Percentiles rank a stretch among this genome's conserved stretches.
Conservation (phyloP, 768 basidiomycete species). For the Suillus discolor region DNA sequence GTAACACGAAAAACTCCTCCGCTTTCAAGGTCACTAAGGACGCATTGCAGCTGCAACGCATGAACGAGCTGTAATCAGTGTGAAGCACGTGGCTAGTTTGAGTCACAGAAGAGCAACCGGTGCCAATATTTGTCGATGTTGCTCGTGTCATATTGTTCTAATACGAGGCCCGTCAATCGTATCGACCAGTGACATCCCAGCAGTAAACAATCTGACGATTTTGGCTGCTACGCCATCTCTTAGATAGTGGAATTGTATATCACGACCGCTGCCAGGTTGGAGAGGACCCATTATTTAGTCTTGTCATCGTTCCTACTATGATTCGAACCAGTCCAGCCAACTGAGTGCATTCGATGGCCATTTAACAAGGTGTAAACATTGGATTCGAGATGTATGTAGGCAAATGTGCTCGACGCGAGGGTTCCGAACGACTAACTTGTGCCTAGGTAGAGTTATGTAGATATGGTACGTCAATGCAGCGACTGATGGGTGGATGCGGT, state of each 20-base stretch:
- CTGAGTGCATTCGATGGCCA: too few species aligned
- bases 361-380: not conserved
- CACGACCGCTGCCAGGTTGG: not conserved
- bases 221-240: conserved; percentile 33
- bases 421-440: not conserved
- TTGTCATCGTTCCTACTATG: not conserved
- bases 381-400: conserved; percentile 4
- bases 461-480: not conserved
- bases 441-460: conserved; percentile 2
- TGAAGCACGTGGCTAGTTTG: not conserved
- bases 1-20: not conserved
- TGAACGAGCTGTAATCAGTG: not conserved
- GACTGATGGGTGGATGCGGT: conserved; percentile 1
- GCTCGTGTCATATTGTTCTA: conserved; percentile 23
- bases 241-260: not conserved
- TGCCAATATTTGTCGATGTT: not conserved
- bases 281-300: not conserved
- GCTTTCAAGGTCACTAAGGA: not conserved
- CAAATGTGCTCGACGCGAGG: conserved; percentile 1
- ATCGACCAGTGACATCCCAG: conserved; percentile 44
- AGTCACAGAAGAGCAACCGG: not conserved
- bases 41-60: not conserved
- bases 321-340: too few species aligned
- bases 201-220: conserved; percentile 53
- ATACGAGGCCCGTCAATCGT: conserved; percentile 48